These are phyloP conservation scores for Zygotorulaspora mrakii DNA, from an alignment of 1,139 yeast species.

Conservation along the genomic window DNA sequence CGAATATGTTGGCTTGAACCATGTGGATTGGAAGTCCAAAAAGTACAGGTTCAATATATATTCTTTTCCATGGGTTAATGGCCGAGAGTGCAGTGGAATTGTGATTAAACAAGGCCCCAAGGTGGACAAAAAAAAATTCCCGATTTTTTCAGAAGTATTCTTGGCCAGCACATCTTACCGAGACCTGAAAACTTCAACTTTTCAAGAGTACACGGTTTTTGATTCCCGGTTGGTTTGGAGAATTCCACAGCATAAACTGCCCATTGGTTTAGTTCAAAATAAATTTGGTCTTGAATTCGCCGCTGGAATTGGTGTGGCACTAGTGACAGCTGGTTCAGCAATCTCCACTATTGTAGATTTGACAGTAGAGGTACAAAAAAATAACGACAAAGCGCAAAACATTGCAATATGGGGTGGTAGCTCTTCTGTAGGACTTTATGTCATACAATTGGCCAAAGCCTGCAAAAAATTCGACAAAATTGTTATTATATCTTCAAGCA, in stretches of 20 bases:
- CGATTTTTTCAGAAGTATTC: conserved; percentile 41
- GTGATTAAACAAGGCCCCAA: conserved; percentile 39
- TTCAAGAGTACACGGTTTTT: conserved; percentile 45
- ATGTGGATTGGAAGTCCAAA: conserved; percentile 52
- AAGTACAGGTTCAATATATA: conserved; percentile 47
- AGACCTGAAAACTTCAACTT: conserved; percentile 46
- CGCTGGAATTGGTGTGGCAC: conserved; percentile 48
- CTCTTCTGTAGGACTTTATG: conserved; percentile 45
- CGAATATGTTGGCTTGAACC: conserved; percentile 45
- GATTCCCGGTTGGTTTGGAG: conserved; percentile 46
- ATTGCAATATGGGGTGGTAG: conserved; percentile 48
- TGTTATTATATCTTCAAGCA: conserved; percentile 41
- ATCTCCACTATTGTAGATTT: conserved; percentile 37
- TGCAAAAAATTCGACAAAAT: conserved; percentile 40
- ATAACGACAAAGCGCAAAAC: conserved; percentile 9
- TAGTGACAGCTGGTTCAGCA: conserved; percentile 46
- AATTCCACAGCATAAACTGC: conserved; percentile 35
- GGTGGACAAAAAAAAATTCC: conserved; percentile 30
- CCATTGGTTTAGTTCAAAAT: conserved; percentile 14
- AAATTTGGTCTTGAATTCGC: conserved; percentile 37
- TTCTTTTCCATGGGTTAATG: conserved; percentile 50
- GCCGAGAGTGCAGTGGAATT: conserved; percentile 46
- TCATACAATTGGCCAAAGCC: conserved; percentile 43
- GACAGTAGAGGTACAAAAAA: conserved; percentile 14
- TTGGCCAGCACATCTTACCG: conserved; percentile 47